phyloP scores from a whole-genome alignment of 2,329 filamentous ascomycete genomes.

The Aspergillus cejpii region DNA sequence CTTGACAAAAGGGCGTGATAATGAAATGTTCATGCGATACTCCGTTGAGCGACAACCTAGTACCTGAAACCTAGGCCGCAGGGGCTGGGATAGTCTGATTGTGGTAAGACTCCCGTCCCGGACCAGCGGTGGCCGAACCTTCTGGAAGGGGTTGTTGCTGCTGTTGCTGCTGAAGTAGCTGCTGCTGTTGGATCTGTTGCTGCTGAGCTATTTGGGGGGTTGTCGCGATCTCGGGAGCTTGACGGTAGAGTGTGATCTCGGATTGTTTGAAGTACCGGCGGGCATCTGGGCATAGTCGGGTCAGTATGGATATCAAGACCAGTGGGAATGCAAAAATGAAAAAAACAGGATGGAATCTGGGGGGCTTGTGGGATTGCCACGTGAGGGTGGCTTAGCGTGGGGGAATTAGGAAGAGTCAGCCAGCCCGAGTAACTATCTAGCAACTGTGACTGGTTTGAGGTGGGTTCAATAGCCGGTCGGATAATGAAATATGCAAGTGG shows the following conservation, averaged over 20 bases:
- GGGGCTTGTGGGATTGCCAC: slow-evolving; percentile 20
- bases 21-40: neutral
- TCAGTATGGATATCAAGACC: slow-evolving; percentile 11
- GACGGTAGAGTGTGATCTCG: slow-evolving; percentile 92
- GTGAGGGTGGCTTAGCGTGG: slow-evolving; percentile 28
- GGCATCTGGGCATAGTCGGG: slow-evolving; percentile 56
- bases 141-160: slow-evolving; percentile 33
- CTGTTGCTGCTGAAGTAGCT: slow-evolving; percentile 29
- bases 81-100: slow-evolving; percentile 20
- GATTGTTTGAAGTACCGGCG: slow-evolving; percentile 98
- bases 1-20: slow-evolving; percentile 3
- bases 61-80: slow-evolving; percentile 18
- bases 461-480: slow-evolving; percentile 33
- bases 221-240: slow-evolving; percentile 48
- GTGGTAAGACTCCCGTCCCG: slow-evolving; percentile 22
- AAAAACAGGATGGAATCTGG: slow-evolving; percentile 11
- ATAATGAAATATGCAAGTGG: slow-evolving; percentile 22
- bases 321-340: neutral
- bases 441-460: slow-evolving; percentile 19
- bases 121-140: slow-evolving; percentile 32
- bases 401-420: slow-evolving; percentile 12
- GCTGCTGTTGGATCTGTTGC: slow-evolving; percentile 37
- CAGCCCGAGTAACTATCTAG: slow-evolving; percentile 22
- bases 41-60: neutral
- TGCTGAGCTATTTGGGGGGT: slow-evolving; percentile 38